Evolutionary conservation across 805 yeast genomes (phyloP).

Genomic region (Starmerella bombicola): DNA sequence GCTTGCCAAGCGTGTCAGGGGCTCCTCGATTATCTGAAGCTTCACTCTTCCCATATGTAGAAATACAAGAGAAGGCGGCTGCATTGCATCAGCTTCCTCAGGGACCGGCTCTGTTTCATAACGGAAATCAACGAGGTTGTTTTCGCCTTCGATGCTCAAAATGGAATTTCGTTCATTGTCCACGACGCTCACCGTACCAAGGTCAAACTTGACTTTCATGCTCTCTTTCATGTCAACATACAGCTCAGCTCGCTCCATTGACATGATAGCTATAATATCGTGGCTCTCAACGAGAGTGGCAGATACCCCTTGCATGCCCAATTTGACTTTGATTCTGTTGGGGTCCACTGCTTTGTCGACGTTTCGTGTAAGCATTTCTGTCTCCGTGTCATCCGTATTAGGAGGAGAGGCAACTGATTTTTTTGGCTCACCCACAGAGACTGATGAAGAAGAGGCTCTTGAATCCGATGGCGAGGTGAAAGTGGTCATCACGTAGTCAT

Average conservation of each 20-base stretch:
- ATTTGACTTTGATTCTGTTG: slow-evolving; percentile 41
- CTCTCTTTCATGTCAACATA: slow-evolving; percentile 59
- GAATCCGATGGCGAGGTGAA: slow-evolving; percentile 40
- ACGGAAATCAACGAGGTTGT: slow-evolving; percentile 63
- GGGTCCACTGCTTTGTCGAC: neutral
- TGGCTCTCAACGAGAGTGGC: slow-evolving; percentile 74
- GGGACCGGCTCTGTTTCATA: slow-evolving; percentile 59
- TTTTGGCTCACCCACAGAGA: neutral
- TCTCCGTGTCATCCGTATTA: neutral
- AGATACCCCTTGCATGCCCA: slow-evolving; percentile 60
- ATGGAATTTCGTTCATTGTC: slow-evolving; percentile 40
- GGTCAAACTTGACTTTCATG: slow-evolving; percentile 50
- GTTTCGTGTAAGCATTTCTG: neutral
- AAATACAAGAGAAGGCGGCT: slow-evolving; percentile 39
- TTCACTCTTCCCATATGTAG: slow-evolving; percentile 65
- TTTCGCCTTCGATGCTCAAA: slow-evolving; percentile 73
- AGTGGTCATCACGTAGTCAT: slow-evolving; percentile 73
- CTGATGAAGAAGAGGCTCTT: neutral
- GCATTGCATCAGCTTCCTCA: slow-evolving; percentile 28
- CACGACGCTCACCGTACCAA: slow-evolving; percentile 60
- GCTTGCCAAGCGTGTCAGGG: slow-evolving; percentile 52
- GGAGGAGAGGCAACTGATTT: neutral
- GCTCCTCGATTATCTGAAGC: slow-evolving; percentile 44
- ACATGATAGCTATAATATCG: slow-evolving; percentile 63
- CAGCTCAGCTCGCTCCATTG: slow-evolving; percentile 60